These are phyloP conservation scores for Skeletonema tropicum DNA, from an alignment of 108 stramenopile species.

Conservation along the genomic window DNA sequence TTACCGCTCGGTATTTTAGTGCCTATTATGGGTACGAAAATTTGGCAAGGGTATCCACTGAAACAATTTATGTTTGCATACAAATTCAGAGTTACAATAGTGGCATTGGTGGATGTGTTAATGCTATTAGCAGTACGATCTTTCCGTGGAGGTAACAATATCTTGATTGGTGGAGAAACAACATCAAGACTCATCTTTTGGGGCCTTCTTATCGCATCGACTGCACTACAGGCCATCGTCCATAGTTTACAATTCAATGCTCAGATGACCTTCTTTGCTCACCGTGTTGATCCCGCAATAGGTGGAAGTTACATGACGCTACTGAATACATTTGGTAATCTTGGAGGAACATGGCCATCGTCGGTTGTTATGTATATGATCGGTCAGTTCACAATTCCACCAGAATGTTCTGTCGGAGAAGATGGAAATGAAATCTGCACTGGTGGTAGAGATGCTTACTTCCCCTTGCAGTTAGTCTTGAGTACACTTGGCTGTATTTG, in stretches of 20 bases:
- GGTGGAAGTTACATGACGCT: slow-evolving; percentile 99
- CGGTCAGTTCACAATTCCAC: slow-evolving; percentile 57
- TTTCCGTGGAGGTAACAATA: slow-evolving; percentile 28
- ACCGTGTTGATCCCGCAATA: slow-evolving; percentile 95
- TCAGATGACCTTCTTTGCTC: slow-evolving; percentile 98
- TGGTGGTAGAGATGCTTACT: slow-evolving; percentile 79
- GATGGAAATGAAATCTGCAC: slow-evolving; percentile 53
- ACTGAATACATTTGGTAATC: slow-evolving; percentile 95
- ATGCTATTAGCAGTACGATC: slow-evolving; percentile 64
- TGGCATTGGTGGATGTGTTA: slow-evolving; percentile 77
- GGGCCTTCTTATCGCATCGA: slow-evolving; percentile 72
- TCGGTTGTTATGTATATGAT: slow-evolving; percentile 83
- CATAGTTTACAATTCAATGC: slow-evolving; percentile 94
- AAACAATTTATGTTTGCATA: slow-evolving; percentile 86
- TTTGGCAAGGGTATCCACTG: slow-evolving; percentile 79
- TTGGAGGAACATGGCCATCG: slow-evolving; percentile 94
- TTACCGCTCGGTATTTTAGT: slow-evolving; percentile 88
- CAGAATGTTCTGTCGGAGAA: slow-evolving; percentile 41
- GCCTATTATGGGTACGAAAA: slow-evolving; percentile 73
- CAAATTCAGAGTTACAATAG: slow-evolving; percentile 79
- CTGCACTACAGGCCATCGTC: slow-evolving; percentile 89
- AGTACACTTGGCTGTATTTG: slow-evolving; percentile 73
- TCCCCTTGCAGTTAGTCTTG: slow-evolving; percentile 65
- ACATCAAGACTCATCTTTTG: slow-evolving; percentile 62
- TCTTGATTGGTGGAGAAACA: slow-evolving; percentile 27